Percentiles rank a stretch among this genome's conserved stretches.
phyloP scores from a whole-genome alignment of 768 basidiomycete genomes.

The Plicaturopsis crispa region DNA sequence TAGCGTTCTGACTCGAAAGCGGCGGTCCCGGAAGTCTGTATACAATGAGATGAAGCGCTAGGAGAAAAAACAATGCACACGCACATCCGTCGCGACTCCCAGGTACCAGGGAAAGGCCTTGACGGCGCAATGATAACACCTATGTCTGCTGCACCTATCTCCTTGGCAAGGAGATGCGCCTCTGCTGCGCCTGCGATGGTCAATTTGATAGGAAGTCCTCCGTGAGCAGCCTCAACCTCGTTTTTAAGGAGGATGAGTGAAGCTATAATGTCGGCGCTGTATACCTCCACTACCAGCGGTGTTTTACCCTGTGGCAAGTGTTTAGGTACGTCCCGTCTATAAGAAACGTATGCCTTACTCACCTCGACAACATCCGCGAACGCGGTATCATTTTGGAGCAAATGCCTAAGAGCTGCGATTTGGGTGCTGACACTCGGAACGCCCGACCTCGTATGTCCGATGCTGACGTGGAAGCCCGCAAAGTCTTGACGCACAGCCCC shows the following conservation, averaged over 20 bases:
- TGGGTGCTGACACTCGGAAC: conserved; percentile 58
- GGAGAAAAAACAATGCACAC: conserved; percentile 10
- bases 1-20: conserved; percentile 34
- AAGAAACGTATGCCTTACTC: no score
- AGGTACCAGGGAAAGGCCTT: conserved; percentile 58
- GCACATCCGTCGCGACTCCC: conserved; percentile 59
- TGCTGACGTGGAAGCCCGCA: conserved; percentile 52
- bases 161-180: conserved; percentile 64
- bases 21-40: conserved; percentile 41
- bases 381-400: no score
- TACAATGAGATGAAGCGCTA: conserved; percentile 7
- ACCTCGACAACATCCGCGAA: conserved; percentile 43
- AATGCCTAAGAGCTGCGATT: conserved; percentile 47
- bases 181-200: conserved; percentile 55
- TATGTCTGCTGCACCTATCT: conserved; percentile 59
- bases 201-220: conserved; percentile 34
- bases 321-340: no score
- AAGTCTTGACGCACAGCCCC: conserved; percentile 54
- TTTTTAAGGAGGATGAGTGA: conserved; percentile 55
- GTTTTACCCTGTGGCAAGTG: conserved; percentile 35
- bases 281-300: conserved; percentile 52
- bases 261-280: conserved; percentile 68
- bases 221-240: conserved; percentile 42
- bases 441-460: conserved; percentile 32
- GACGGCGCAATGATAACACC: conserved; percentile 66